These are phyloP conservation scores for Irpex rosettiformis DNA, from an alignment of 1,284 basidiomycete species.

Conservation along the genomic window DNA sequence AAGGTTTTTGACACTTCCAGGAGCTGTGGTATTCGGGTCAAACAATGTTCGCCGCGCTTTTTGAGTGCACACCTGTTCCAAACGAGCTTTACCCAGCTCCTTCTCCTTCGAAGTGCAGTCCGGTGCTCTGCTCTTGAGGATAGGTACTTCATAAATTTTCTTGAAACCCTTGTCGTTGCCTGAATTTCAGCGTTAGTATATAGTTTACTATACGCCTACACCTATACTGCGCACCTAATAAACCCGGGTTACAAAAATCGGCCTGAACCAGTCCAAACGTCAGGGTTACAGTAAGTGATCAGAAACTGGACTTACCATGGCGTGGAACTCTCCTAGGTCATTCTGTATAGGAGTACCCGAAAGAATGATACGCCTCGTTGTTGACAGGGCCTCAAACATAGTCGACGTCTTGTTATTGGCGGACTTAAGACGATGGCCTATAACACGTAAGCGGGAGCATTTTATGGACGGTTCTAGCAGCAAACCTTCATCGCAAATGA, in stretches of 20 bases:
- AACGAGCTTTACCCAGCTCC: slow-evolving; percentile 72
- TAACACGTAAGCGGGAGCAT: neutral
- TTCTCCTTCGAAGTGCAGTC: slow-evolving; percentile 70
- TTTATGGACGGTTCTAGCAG: no score
- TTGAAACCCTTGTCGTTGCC: slow-evolving; percentile 75
- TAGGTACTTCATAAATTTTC: slow-evolving; percentile 85
- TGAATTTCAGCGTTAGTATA: slow-evolving; percentile 21
- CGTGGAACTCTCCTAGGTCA: slow-evolving; percentile 92
- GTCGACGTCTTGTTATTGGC: slow-evolving; percentile 88
- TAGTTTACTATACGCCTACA: neutral
- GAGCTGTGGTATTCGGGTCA: slow-evolving; percentile 45
- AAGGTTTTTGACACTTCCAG: slow-evolving; percentile 80
- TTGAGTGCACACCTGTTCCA: slow-evolving; percentile 55
- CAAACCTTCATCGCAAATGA: slow-evolving; percentile 93
- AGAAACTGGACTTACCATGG: slow-evolving; percentile 67
- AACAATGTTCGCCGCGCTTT: neutral
- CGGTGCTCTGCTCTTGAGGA: slow-evolving; percentile 83
- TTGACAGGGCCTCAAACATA: slow-evolving; percentile 82
- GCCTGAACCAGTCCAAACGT: slow-evolving; percentile 43
- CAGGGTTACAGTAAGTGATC: slow-evolving; percentile 1
- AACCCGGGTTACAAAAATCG: slow-evolving; percentile 91
- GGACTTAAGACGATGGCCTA: slow-evolving; percentile 93
- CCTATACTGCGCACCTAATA: slow-evolving; percentile 60
- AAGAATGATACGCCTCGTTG: slow-evolving; percentile 78
- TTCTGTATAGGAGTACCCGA: slow-evolving; percentile 99